Evolutionary conservation across 2,329 filamentous ascomycete genomes (phyloP).

Genomic region (Pleoardoris graminearum): DNA sequence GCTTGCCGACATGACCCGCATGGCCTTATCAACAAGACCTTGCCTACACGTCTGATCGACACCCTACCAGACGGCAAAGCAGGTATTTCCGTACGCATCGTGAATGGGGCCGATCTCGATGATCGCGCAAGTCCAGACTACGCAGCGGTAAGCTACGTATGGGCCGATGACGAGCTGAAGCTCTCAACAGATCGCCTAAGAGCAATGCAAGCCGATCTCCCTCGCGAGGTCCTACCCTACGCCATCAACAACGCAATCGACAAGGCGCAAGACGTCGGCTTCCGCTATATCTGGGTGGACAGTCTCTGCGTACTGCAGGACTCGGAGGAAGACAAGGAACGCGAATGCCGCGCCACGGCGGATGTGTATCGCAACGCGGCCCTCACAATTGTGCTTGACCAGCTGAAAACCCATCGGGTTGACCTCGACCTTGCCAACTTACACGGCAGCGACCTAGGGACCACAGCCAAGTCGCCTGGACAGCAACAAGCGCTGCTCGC

Average conservation of each 20-base stretch:
- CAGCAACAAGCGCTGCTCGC: slow-evolving; percentile 15
- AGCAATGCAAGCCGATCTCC: slow-evolving; percentile 20
- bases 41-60: slow-evolving; percentile 41
- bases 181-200: slow-evolving; percentile 24
- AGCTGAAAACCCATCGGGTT: slow-evolving; percentile 9
- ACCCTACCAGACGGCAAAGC: slow-evolving; percentile 22
- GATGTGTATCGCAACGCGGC: slow-evolving; percentile 41
- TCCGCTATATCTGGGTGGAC: slow-evolving; percentile 41
- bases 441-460: background rate
- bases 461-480: background rate
- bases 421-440: background rate
- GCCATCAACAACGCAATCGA: slow-evolving; percentile 34
- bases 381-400: slow-evolving; percentile 37
- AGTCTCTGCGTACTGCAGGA: slow-evolving; percentile 43
- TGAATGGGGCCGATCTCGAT: slow-evolving; percentile 27
- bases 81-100: slow-evolving; percentile 22
- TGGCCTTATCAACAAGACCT: slow-evolving; percentile 9
- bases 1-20: slow-evolving; percentile 23
- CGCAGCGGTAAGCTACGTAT: slow-evolving; percentile 35
- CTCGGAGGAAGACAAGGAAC: slow-evolving; percentile 33
- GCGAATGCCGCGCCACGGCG: slow-evolving; percentile 38
- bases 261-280: slow-evolving; percentile 30
- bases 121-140: slow-evolving; percentile 21
- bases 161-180: slow-evolving; percentile 23
- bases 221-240: slow-evolving; percentile 23